Evolutionary conservation across 345 rosid genomes (phyloP).

Genomic region (Dipteronia dyeriana): DNA sequence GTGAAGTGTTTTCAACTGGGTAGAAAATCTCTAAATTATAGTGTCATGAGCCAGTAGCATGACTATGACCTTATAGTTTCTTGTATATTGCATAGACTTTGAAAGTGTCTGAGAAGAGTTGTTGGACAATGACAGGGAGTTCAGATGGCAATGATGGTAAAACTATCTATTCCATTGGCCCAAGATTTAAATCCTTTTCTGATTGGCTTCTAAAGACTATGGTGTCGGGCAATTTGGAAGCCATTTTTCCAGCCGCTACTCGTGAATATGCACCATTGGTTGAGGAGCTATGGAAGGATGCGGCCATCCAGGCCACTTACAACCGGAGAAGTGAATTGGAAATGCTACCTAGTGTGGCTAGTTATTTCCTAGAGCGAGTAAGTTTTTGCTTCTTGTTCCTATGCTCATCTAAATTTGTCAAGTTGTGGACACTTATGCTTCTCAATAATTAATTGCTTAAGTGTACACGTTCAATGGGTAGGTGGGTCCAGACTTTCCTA

Average conservation of each 20-base stretch:
- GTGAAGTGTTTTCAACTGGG: background rate
- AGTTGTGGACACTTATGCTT: background rate
- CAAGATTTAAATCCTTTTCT: constrained; percentile 81
- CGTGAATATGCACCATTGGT: constrained; percentile 97
- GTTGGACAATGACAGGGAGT: constrained; percentile 46
- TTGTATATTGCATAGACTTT: background rate
- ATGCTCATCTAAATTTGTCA: constrained; percentile 14
- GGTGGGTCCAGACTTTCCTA: background rate
- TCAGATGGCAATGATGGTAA: constrained; percentile 25
- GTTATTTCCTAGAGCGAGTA: constrained; percentile 91
- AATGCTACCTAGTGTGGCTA: constrained; percentile 80
- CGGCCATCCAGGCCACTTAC: constrained; percentile 83
- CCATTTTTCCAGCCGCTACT: constrained; percentile 89
- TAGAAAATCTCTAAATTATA: background rate
- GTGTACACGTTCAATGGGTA: background rate
- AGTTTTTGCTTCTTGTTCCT: constrained; percentile 29
- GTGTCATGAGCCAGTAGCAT: background rate
- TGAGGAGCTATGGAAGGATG: constrained; percentile 88
- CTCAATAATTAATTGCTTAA: background rate
- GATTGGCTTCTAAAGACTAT: constrained; percentile 96
- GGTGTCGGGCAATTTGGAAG: constrained; percentile 85
- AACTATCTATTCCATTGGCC: constrained; percentile 71
- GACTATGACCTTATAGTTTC: constrained; percentile 5
- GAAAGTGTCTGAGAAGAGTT: constrained; percentile 9
- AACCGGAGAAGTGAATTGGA: constrained; percentile 74